Conservation (phyloP, 2,329 filamentous ascomycete genomes). For the Phialocephala subalpina region DNA sequence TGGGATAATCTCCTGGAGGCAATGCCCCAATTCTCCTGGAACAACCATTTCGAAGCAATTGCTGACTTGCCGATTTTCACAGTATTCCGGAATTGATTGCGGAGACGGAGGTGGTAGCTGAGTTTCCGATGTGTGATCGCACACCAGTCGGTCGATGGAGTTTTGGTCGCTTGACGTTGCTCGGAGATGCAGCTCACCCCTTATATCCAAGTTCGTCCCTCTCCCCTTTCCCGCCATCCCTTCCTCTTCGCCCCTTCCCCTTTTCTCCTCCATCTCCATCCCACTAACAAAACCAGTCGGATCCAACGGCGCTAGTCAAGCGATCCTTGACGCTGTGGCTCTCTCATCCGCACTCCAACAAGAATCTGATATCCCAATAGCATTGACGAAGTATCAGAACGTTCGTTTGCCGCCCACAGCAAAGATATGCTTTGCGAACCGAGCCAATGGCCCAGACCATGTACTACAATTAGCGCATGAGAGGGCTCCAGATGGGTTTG, state of each 20-base stretch:
- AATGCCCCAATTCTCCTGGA: too few species aligned
- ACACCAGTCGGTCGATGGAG: constrained; percentile 50
- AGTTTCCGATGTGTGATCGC: constrained; percentile 57
- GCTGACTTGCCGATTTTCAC: too few species aligned
- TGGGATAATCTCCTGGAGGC: too few species aligned
- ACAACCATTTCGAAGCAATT: too few species aligned
- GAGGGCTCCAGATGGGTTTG: constrained; percentile 50
- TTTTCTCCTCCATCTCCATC: not conserved
- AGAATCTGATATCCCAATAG: constrained; percentile 41
- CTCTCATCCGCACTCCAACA: constrained; percentile 46
- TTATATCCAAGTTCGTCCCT: constrained; percentile 48
- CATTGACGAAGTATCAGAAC: constrained; percentile 49
- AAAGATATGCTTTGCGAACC: constrained; percentile 55
- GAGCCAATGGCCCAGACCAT: constrained; percentile 55
- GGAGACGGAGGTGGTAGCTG: constrained; percentile 51
- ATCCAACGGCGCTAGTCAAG: constrained; percentile 52
- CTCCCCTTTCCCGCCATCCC: too few species aligned
- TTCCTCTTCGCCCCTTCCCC: too few species aligned
- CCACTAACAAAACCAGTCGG: constrained; percentile 40
- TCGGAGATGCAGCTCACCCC: constrained; percentile 50
- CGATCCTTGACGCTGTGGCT: constrained; percentile 53
- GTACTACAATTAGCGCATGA: constrained; percentile 55
- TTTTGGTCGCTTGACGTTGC: constrained; percentile 47
- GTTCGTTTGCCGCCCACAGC: constrained; percentile 51
- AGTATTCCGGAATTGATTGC: constrained; percentile 52